Evolutionary conservation across 2,329 filamentous ascomycete genomes (phyloP), one percentile per base, ranked within the genome.

Genomic region (Venturia asperata): DNA sequence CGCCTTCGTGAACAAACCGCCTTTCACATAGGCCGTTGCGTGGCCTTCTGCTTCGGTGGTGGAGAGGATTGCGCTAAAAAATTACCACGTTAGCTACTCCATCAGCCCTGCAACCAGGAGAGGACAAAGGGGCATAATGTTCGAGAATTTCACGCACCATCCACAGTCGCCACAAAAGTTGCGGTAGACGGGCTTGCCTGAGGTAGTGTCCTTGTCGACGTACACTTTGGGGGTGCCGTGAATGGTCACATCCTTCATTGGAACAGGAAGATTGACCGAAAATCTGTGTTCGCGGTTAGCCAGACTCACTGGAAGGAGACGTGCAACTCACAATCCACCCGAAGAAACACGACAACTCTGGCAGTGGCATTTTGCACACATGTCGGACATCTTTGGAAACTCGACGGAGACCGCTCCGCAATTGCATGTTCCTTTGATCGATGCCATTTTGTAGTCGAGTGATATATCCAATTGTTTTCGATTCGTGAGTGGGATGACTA

Each of bases 371-470:
- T 58, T 58, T 13, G 37, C 52, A 15, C 52, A 58, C 0, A 58
- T 37, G 19, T n/a, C 30, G 1, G 52, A 27, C 52, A 58, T 58
- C 52, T 37, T 37, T 37, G 52, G 17, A 27, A 39, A 58, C 13
- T 58, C 52, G 13, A 39, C 13, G 15, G 52, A 58, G 30, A 58
- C n/a, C 2, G 52, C 52, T n/a, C 52, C 30, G 52, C 52, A 58
- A 19, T 58, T 58, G 52, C 52, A 58, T 58, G 52, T 58, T 37
- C 52, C 52, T 21, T 37, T 58, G 52, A 58, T 13, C 3, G 52
- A 27, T 21, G 52, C 30, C 52, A 58, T 58, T 21, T 41, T 15
- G 39, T 41, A 6, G 30, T 34, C 30, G 30, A 34, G 6, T 34
- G 30, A 6, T 6, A 34, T 34, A 34, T 34, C 3, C 30, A 34